Evolutionary conservation across 2,329 filamentous ascomycete species (phyloP).

Genomic region (Phialophora chinensis): DNA sequence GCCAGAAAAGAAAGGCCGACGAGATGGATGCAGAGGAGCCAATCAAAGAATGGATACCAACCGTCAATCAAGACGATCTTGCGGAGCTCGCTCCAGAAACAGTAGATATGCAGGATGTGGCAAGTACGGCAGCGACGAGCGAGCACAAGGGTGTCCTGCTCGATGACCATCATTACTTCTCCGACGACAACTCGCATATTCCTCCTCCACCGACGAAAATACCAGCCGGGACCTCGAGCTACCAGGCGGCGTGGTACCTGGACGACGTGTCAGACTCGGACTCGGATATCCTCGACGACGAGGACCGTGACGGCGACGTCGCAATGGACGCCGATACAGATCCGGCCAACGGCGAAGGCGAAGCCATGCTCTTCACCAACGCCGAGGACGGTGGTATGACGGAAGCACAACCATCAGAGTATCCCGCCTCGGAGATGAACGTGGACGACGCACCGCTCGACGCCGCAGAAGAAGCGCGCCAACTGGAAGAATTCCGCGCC

Average conservation of each 20-base stretch:
- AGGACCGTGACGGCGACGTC: conserved; percentile 63
- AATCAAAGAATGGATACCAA: conserved; percentile 65
- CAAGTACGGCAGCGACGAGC: conserved; percentile 58
- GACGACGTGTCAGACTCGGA: conserved; percentile 81
- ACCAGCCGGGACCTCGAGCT: conserved; percentile 89
- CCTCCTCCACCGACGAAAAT: conserved; percentile 72
- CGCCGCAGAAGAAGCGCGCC: conserved; percentile 76
- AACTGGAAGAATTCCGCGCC: conserved; percentile 80
- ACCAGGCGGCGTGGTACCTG: conserved; percentile 93
- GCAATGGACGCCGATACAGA: conserved; percentile 54
- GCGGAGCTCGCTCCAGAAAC: conserved; percentile 86
- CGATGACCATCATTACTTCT: conserved; percentile 98
- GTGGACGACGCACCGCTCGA: conserved; percentile 58
- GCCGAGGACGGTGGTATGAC: conserved; percentile 61
- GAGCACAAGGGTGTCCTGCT: conserved; percentile 85
- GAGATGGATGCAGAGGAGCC: conserved; percentile 71
- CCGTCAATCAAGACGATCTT: conserved; percentile 80
- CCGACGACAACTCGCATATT: conserved; percentile 74
- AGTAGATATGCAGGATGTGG: conserved; percentile 74
- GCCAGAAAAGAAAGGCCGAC: conserved; percentile 59
- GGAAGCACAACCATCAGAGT: conserved; percentile 82
- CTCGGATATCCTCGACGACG: conserved; percentile 79
- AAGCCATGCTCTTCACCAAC: conserved; percentile 58
- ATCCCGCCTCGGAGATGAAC: conserved; percentile 93
- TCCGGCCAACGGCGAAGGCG: conserved; percentile 56